A percentile compares a stretch with the other conserved stretches of the same genome.
These are phyloP conservation scores for Fraxinus anomala DNA, from an alignment of 257 asterid genomes.

Conservation along the genomic window DNA sequence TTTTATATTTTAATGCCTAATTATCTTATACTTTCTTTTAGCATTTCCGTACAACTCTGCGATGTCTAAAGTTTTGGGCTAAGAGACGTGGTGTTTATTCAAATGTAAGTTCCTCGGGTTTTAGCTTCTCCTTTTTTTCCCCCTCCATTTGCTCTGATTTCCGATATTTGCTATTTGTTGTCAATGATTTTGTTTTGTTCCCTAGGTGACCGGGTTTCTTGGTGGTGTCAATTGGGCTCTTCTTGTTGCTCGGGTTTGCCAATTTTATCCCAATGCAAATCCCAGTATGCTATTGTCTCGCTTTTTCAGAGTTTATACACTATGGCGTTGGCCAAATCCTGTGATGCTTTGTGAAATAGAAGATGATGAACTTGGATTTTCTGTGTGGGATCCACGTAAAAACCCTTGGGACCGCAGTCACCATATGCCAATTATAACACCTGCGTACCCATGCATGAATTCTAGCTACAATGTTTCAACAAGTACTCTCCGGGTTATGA, in stretches of 20 bases:
- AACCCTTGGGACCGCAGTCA: constrained; percentile 86
- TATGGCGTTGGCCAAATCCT: constrained; percentile 99
- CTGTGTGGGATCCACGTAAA: constrained; percentile 92
- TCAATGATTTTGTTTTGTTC: constrained; percentile 7
- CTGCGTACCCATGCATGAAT: constrained; percentile 99
- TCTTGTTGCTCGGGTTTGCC: constrained; percentile 95
- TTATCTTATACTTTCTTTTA: constrained; percentile 29
- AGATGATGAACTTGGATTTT: constrained; percentile 84
- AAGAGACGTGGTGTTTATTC: constrained; percentile 95
- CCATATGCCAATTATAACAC: constrained; percentile 96
- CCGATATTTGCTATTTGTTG: not conserved
- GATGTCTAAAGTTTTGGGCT: constrained; percentile 94
- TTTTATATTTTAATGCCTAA: constrained; percentile 1
- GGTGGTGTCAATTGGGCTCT: constrained; percentile 99
- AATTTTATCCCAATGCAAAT: constrained; percentile 88
- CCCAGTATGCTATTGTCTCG: constrained; percentile 97
- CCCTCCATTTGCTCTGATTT: not conserved
- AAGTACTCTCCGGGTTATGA: constrained; percentile 90
- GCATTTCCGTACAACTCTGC: constrained; percentile 81
- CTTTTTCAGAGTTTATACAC: constrained; percentile 82
- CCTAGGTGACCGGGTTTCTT: constrained; percentile 95
- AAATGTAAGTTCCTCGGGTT: constrained; percentile 56
- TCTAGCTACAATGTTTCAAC: constrained; percentile 95
- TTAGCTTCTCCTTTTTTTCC: not conserved
- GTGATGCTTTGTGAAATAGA: constrained; percentile 90